Base-by-base conservation (phyloP, 2,329 filamentous ascomycete genomes). In the Botrytis tulipae region DNA sequence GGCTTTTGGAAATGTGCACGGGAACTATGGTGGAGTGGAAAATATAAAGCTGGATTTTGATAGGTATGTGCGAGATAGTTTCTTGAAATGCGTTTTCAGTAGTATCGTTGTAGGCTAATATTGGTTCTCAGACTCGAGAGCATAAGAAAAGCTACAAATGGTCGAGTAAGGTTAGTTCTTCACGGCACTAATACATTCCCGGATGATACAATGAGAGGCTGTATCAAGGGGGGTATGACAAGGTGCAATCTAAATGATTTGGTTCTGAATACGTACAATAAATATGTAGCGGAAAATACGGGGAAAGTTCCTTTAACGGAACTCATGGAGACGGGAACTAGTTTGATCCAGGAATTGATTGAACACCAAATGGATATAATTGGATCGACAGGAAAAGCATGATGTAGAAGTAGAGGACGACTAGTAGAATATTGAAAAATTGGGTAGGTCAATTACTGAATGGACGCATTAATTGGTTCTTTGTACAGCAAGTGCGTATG, bases 1-100 rank as follows among this genome's bases (percentile, higher is more conserved):
- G 1, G 89, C 89, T 0, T 91, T 92, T 82, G 90, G 90, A 0
- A 92, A 92, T 78, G 87, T 92, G 35, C 90, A 92, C 82, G 90
- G 90, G 0, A 86, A 88, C 73, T 91, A 92, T 73, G 77, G 78
- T 4, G 73, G 85, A 82, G 70, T 85, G 85, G 73, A 74, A 68
- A 71, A 73, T 46, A 48, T 74, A 1, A 72, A 70, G 79, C 80
- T 65, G 82, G 84, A 40, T 79, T 85, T 54, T 78, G 82, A 68
- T 83, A 84, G 79, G 77, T 85, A 59, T 32, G 48, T 25, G 40
- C 1, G 25, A 12, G 9, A 25, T 16, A 4, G 6, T 32, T 54
- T 2, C 20, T 35, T 54, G 3, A 22, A 40, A 18, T 37, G 6
- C 8, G 18, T 7, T 18, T 40, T 14, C 35, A 1, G 25, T 14